Conservation (phyloP, 23 red algal species). For the Gracilaria domingensis region DNA sequence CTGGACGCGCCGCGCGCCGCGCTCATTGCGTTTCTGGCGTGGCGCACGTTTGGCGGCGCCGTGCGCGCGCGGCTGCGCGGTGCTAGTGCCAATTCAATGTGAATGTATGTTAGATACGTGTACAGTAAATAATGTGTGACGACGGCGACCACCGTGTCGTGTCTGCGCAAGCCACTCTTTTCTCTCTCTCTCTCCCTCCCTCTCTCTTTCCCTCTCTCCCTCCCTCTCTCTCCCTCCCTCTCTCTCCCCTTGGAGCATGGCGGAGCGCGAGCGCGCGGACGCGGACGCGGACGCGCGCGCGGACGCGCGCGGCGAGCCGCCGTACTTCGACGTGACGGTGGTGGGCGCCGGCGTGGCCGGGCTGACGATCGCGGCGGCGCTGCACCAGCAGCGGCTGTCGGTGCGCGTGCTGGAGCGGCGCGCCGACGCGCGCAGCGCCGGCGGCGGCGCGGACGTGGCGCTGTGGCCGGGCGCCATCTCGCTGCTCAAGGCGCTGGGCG, state of each 20-base stretch:
- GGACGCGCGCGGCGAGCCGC: neutral
- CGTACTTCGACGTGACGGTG: conserved; percentile 29
- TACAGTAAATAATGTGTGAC: too few relatives aligned
- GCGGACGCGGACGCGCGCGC: neutral
- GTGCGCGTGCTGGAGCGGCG: conserved; percentile 67
- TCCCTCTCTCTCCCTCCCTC: too few relatives aligned
- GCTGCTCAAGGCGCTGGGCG: conserved; percentile 46
- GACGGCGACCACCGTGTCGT: too few relatives aligned
- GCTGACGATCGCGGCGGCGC: conserved; percentile 39
- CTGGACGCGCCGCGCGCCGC: neutral
- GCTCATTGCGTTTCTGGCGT: neutral
- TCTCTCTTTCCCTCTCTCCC: too few relatives aligned
- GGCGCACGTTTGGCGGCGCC: neutral
- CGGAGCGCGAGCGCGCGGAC: neutral
- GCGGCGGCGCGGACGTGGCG: conserved; percentile 67
- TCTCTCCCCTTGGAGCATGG: too few relatives aligned
- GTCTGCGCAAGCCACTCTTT: too few relatives aligned
- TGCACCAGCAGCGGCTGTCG: conserved; percentile 20
- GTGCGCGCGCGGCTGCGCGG: neutral
- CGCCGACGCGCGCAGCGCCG: neutral
- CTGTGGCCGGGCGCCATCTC: conserved; percentile 72
- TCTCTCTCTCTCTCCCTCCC: too few relatives aligned
- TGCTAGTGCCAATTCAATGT: too few relatives aligned
- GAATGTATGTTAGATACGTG: too few relatives aligned
- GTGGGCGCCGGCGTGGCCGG: conserved; percentile 79